Percentiles rank a stretch among this genome's conserved stretches.
phyloP scores from a whole-genome alignment of 2,329 filamentous ascomycete species.

The Exophiala viscosa region DNA sequence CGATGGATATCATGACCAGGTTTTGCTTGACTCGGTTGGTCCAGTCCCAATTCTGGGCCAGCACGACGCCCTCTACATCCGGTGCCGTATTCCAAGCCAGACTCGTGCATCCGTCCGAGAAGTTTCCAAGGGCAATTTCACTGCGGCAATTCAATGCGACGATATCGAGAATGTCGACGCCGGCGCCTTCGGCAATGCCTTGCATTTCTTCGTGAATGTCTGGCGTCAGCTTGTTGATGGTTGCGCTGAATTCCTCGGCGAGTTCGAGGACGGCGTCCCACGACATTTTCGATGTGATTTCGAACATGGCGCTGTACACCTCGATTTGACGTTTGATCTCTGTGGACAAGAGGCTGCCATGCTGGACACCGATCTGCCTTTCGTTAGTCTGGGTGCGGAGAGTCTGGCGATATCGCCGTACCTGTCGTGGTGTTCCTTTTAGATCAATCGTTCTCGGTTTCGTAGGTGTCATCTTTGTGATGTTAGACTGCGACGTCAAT shows the following conservation, averaged over 20 bases:
- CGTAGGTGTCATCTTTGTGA: not conserved
- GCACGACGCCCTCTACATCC: slow-evolving; percentile 30
- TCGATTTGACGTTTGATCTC: slow-evolving; percentile 44
- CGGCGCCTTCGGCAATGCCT: slow-evolving; percentile 53
- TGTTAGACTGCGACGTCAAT: too few species aligned
- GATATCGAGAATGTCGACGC: slow-evolving; percentile 46
- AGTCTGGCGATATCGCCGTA: slow-evolving; percentile 6
- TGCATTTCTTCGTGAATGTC: slow-evolving; percentile 44
- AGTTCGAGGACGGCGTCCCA: slow-evolving; percentile 46
- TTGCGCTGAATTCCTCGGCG: slow-evolving; percentile 47
- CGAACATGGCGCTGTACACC: slow-evolving; percentile 49
- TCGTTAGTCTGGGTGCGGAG: not conserved
- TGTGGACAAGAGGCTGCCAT: slow-evolving; percentile 40
- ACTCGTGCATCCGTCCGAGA: slow-evolving; percentile 55
- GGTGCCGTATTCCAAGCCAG: slow-evolving; percentile 45
- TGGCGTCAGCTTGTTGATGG: slow-evolving; percentile 39
- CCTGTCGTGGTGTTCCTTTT: slow-evolving; percentile 30
- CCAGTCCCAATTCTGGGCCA: slow-evolving; percentile 61
- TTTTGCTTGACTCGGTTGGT: slow-evolving; percentile 49
- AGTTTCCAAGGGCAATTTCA: slow-evolving; percentile 55
- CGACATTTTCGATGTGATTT: slow-evolving; percentile 43
- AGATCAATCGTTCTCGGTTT: slow-evolving; percentile 28
- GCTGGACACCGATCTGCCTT: slow-evolving; percentile 47
- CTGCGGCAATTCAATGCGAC: slow-evolving; percentile 57
- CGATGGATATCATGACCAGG: slow-evolving; percentile 47